Percentiles rank a stretch among this genome's conserved stretches.
Conservation (phyloP, 164 flowering plant species). For the Santalum album region DNA sequence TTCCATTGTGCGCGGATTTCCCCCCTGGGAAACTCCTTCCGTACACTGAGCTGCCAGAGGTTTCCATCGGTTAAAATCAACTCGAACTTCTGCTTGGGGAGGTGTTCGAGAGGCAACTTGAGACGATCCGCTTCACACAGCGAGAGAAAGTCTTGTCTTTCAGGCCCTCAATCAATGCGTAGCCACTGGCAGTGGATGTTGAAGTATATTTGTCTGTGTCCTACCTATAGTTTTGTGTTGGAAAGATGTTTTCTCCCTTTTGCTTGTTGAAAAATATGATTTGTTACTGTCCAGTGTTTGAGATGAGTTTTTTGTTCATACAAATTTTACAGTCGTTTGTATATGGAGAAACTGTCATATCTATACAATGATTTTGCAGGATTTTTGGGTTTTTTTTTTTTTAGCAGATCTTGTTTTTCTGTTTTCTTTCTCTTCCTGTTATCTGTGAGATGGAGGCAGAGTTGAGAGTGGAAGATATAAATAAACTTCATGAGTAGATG, state of each 20-base stretch:
- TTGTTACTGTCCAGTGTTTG: neutral
- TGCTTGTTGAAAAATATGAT: no score
- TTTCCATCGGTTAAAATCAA: slow-evolving; percentile 61
- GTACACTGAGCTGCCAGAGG: slow-evolving; percentile 55
- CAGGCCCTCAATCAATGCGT: slow-evolving; percentile 46
- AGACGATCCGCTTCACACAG: slow-evolving; percentile 51
- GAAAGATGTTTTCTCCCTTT: neutral
- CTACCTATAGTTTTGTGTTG: neutral
- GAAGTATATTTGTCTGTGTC: slow-evolving; percentile 9
- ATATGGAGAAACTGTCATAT: no score
- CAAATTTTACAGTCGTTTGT: no score
- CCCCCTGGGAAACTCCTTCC: slow-evolving; percentile 43
- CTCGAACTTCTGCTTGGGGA: slow-evolving; percentile 51
- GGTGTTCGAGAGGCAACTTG: slow-evolving; percentile 40
- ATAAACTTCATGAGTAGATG: no score
- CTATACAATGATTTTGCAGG: no score
- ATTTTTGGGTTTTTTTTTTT: no score
- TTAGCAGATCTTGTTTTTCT: no score
- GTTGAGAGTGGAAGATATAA: no score
- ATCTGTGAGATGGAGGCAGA: no score
- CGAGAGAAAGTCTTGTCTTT: slow-evolving; percentile 59
- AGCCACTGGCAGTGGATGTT: slow-evolving; percentile 41
- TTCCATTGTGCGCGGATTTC: slow-evolving; percentile 30
- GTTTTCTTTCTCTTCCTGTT: no score
- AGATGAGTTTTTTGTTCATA: no score